A percentile compares a stretch with the other conserved stretches of the same genome.
Conservation (phyloP, 1,284 basidiomycete genomes). For the Austropuccinia psidii region DNA sequence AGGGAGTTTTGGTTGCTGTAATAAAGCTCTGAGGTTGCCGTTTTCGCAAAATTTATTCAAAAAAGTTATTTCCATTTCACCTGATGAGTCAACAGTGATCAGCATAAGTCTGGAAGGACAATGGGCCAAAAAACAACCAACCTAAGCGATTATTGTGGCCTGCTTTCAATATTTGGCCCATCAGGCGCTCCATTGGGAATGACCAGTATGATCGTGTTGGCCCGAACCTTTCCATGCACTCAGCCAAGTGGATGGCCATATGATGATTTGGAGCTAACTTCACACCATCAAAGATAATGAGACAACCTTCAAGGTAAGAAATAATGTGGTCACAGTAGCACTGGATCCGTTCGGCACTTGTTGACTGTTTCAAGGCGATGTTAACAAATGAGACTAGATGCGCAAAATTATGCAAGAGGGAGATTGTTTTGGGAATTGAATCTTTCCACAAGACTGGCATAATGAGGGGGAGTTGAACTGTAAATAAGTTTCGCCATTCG, state of each 20-base stretch:
- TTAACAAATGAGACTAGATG: slow-evolving; percentile 16
- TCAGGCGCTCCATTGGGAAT: slow-evolving; percentile 16
- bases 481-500: slow-evolving; percentile 29
- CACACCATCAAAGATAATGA: not conserved
- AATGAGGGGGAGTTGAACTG: slow-evolving; percentile 7
- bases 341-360: not conserved
- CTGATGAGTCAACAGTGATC: not conserved
- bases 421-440: not conserved
- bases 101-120: not conserved
- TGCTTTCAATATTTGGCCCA: slow-evolving; percentile 15
- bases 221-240: slow-evolving; percentile 23
- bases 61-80: slow-evolving; percentile 27
- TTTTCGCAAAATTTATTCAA: slow-evolving; percentile 6
- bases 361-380: slow-evolving; percentile 5
- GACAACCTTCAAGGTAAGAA: slow-evolving; percentile 5
- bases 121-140: not conserved
- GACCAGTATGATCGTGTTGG: slow-evolving; percentile 16
- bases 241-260: slow-evolving; percentile 28
- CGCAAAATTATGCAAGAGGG: slow-evolving; percentile 3
- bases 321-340: not conserved
- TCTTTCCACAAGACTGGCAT: not conserved
- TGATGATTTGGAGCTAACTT: slow-evolving; percentile 28
- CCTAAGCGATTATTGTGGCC: slow-evolving; percentile 9
- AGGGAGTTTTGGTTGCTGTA: not conserved
- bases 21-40: not conserved